Evolutionary conservation across 768 basidiomycete species (phyloP).

Genomic region (Lyophyllum decastes): DNA sequence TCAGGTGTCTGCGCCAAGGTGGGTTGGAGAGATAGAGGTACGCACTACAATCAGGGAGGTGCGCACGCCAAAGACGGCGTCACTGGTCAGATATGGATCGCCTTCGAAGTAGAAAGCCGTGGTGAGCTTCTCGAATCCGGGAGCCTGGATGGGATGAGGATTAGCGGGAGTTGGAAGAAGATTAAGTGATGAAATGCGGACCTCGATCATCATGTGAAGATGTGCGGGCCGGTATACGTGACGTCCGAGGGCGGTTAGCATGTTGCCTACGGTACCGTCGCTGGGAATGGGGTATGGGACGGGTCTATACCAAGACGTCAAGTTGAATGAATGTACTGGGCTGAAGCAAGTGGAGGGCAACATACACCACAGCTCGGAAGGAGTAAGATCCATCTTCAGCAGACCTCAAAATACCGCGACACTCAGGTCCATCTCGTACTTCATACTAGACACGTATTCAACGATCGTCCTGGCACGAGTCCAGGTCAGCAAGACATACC

Average conservation of each 20-base stretch:
- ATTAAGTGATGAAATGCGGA: constrained; percentile 20
- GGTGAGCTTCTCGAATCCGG: constrained; percentile 69
- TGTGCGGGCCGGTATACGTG: constrained; percentile 83
- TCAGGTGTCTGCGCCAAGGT: background rate
- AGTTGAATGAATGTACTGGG: background rate
- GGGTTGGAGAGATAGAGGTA: constrained; percentile 10
- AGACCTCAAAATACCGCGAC: constrained; percentile 64
- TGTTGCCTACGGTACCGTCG: constrained; percentile 73
- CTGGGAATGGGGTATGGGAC: constrained; percentile 76
- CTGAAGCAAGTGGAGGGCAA: background rate
- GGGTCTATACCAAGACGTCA: constrained; percentile 29
- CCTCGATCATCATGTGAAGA: constrained; percentile 72
- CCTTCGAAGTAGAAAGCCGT: constrained; percentile 78
- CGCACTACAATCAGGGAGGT: constrained; percentile 74
- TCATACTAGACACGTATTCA: constrained; percentile 52
- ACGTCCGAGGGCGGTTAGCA: constrained; percentile 57
- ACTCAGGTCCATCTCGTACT: constrained; percentile 61
- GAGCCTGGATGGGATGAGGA: constrained; percentile 39
- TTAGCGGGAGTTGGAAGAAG: background rate
- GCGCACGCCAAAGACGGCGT: constrained; percentile 84
- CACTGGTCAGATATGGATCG: constrained; percentile 65
- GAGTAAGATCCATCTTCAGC: constrained; percentile 64
- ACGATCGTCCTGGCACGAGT: constrained; percentile 22
- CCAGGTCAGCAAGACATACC: constrained; percentile 18
- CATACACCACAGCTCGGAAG: constrained; percentile 70